phyloP scores from a whole-genome alignment of 1,139 yeast genomes.

The Yamadazyma diddensiae region DNA sequence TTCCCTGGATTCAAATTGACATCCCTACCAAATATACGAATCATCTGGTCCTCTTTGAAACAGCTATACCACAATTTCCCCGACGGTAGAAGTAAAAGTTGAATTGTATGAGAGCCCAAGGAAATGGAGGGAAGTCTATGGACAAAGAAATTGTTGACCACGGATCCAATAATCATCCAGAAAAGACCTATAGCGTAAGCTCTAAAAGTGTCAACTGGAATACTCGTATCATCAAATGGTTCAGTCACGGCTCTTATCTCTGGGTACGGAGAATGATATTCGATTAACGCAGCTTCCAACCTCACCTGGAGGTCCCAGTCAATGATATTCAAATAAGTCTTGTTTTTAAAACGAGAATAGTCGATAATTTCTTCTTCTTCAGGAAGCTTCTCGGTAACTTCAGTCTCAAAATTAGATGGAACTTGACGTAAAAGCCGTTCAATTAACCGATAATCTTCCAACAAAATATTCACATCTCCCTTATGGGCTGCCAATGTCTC shows the following conservation, averaged over 20 bases:
- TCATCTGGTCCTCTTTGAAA: conserved; percentile 24
- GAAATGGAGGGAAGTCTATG: conserved; percentile 43
- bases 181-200: conserved; percentile 38
- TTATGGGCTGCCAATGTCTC: conserved; percentile 38
- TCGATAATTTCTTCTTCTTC: conserved; percentile 8
- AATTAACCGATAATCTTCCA: conserved; percentile 34
- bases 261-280: conserved; percentile 46
- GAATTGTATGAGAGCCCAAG: conserved; percentile 41
- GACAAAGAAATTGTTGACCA: conserved; percentile 43
- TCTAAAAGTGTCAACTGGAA: conserved; percentile 41
- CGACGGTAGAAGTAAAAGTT: conserved; percentile 38
- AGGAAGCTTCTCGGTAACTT: conserved; percentile 12
- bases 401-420: conserved; percentile 15
- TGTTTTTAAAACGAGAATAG: conserved; percentile 19
- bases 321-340: conserved; percentile 25
- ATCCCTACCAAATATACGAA: conserved; percentile 20
- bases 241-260: conserved; percentile 46
- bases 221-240: conserved; percentile 38
- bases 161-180: conserved; percentile 44
- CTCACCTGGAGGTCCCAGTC: conserved; percentile 39
- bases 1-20: conserved; percentile 42
- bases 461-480: conserved; percentile 41
- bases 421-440: conserved; percentile 27
- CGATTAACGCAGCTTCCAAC: conserved; percentile 41
- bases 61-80: conserved; percentile 41